Percentiles rank a stretch among this genome's conserved stretches.
Evolutionary conservation across 2,329 filamentous ascomycete genomes (phyloP).

Genomic region (Cordyceps fumosorosea): DNA sequence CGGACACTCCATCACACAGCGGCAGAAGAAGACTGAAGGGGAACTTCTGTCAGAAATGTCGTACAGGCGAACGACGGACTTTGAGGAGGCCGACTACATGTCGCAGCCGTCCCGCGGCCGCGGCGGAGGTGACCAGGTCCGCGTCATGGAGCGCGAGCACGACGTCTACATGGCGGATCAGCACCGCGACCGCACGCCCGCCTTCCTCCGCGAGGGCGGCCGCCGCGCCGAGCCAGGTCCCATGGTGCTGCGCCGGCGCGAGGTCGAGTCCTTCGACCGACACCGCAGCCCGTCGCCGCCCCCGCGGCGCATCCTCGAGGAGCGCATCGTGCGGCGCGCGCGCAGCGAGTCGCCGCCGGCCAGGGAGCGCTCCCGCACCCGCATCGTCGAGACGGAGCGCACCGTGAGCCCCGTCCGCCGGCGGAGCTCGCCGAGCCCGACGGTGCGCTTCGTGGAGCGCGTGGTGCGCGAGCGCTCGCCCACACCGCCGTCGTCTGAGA

Average conservation of each 20-base stretch:
- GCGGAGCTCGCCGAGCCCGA: slow-evolving; percentile 27
- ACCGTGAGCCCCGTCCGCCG: slow-evolving; percentile 31
- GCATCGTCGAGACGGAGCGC: slow-evolving; percentile 33
- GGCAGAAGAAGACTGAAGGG: neutral
- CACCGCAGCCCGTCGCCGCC: slow-evolving; percentile 36
- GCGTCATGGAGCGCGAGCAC: slow-evolving; percentile 37
- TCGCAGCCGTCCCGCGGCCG: neutral
- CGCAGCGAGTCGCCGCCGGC: slow-evolving; percentile 34
- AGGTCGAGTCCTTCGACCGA: slow-evolving; percentile 49
- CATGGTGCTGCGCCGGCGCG: slow-evolving; percentile 48
- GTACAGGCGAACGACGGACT: slow-evolving; percentile 15
- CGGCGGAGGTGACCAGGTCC: slow-evolving; percentile 26
- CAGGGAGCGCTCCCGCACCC: slow-evolving; percentile 29
- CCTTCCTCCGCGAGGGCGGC: slow-evolving; percentile 45
- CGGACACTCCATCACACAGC: neutral
- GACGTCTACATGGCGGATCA: slow-evolving; percentile 18
- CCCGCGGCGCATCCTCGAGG: slow-evolving; percentile 30
- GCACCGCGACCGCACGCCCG: slow-evolving; percentile 33
- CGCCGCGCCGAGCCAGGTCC: slow-evolving; percentile 43
- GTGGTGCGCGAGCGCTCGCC: slow-evolving; percentile 22
- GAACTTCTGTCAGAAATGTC: neutral
- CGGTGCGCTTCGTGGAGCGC: slow-evolving; percentile 30
- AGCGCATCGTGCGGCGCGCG: slow-evolving; percentile 36
- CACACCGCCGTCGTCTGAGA: slow-evolving; percentile 19
- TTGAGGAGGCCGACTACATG: slow-evolving; percentile 30